phyloP scores from a whole-genome alignment of 192 early-diverging fungal species.

The Coemansia furcata region DNA sequence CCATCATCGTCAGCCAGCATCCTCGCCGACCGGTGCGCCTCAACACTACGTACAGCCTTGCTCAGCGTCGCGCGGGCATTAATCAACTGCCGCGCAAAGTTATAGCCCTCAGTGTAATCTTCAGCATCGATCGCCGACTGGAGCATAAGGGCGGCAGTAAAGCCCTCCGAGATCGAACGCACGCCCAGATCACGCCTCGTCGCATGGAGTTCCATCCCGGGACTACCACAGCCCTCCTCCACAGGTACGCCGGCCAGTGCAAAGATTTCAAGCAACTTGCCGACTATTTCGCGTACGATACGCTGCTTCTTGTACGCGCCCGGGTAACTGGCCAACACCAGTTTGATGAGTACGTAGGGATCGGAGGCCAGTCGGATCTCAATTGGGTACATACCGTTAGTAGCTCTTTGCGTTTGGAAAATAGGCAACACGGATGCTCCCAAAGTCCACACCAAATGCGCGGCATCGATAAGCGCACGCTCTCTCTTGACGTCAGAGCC shows the following conservation, averaged over 20 bases:
- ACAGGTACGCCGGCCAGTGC: background rate
- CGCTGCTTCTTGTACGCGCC: constrained; percentile 24
- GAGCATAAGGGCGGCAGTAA: constrained; percentile 23
- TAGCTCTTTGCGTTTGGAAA: background rate
- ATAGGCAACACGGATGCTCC: background rate
- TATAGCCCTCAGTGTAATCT: constrained; percentile 12
- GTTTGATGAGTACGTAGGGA: constrained; percentile 13
- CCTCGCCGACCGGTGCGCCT: constrained; percentile 10
- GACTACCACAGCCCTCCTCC: background rate
- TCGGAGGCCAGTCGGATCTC: constrained; percentile 28
- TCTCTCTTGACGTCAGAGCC: constrained; percentile 15
- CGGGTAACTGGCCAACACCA: constrained; percentile 16
- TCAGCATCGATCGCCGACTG: constrained; percentile 9
- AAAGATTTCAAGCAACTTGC: background rate
- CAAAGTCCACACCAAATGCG: constrained; percentile 20
- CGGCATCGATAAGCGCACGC: constrained; percentile 25
- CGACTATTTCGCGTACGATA: constrained; percentile 18
- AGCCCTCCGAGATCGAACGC: constrained; percentile 13
- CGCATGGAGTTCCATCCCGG: background rate
- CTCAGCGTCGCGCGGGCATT: constrained; percentile 13
- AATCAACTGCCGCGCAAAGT: constrained; percentile 26
- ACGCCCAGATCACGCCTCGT: constrained; percentile 20
- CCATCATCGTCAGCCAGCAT: constrained; percentile 11
- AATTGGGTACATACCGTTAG: constrained; percentile 15
- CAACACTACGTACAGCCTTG: constrained; percentile 2